Evolutionary conservation across 805 yeast genomes (phyloP).

Genomic region (Groenewaldozyma tartarivorans): DNA sequence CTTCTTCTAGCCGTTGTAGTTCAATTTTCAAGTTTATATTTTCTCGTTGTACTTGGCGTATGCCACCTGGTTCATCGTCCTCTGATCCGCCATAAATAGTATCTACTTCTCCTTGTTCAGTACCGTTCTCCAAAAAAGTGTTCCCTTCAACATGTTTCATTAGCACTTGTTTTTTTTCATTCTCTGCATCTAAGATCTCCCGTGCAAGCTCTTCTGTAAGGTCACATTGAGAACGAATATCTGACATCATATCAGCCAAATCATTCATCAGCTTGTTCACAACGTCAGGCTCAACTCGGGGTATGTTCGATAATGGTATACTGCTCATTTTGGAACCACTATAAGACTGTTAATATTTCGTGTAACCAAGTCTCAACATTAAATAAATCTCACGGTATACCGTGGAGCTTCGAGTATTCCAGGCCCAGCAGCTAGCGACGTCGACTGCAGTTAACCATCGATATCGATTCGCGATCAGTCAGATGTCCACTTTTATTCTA

Average conservation of each 20-base stretch:
- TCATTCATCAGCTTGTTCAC: constrained; percentile 1
- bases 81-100: neutral
- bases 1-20: constrained; percentile 15
- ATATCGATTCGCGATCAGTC: no score
- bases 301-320: no score
- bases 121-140: neutral
- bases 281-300: no score
- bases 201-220: neutral
- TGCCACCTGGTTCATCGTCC: neutral
- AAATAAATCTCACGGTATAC: no score
- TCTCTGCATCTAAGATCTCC: neutral
- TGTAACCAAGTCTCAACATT: no score
- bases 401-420: no score
- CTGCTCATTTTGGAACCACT: no score
- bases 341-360: no score
- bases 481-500: no score
- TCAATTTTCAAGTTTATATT: constrained; percentile 14
- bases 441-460: no score
- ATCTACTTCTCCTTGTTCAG: neutral
- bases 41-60: constrained; percentile 1
- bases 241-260: no score
- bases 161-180: neutral
- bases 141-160: neutral
- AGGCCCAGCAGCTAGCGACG: no score
- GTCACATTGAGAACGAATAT: neutral